phyloP scores from a whole-genome alignment of 768 basidiomycete species.

The Leccinum broughii region DNA sequence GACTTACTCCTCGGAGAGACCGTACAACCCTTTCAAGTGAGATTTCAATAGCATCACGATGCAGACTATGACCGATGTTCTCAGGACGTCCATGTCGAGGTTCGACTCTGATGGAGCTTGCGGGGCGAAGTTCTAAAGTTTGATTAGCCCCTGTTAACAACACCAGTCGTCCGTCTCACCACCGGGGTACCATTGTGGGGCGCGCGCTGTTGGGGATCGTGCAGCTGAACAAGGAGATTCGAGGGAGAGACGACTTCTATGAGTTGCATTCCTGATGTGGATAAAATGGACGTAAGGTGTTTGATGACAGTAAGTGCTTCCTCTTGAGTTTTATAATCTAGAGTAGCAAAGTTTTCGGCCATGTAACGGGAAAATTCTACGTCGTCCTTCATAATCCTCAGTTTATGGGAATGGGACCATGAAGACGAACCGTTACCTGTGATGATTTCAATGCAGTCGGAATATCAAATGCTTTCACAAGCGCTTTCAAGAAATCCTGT shows the following conservation, averaged over 20 bases:
- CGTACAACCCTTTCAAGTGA: conserved; percentile 80
- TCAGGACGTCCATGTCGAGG: conserved; percentile 40
- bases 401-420: too few relatives aligned
- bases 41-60: conserved; percentile 87
- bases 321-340: conserved; percentile 96
- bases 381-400: conserved; percentile 55
- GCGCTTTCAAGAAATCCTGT: conserved; percentile 83
- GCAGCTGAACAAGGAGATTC: conserved; percentile 64
- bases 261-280: conserved; percentile 79
- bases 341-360: conserved; percentile 88
- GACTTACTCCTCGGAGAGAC: conserved; percentile 87
- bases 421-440: conserved; percentile 43
- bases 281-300: conserved; percentile 71
- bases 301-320: conserved; percentile 87
- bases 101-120: conserved; percentile 6
- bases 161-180: conserved; percentile 4
- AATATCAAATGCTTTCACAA: conserved; percentile 84
- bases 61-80: conserved; percentile 75
- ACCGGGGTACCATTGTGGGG: background rate
- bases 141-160: background rate
- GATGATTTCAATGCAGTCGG: conserved; percentile 52
- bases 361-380: conserved; percentile 88
- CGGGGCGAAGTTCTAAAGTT: conserved; percentile 1
- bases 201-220: conserved; percentile 29
- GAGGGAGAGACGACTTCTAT: conserved; percentile 72